Base-by-base conservation (phyloP, 1,284 basidiomycete species). In the Ceratobasidium sp. region DNA sequence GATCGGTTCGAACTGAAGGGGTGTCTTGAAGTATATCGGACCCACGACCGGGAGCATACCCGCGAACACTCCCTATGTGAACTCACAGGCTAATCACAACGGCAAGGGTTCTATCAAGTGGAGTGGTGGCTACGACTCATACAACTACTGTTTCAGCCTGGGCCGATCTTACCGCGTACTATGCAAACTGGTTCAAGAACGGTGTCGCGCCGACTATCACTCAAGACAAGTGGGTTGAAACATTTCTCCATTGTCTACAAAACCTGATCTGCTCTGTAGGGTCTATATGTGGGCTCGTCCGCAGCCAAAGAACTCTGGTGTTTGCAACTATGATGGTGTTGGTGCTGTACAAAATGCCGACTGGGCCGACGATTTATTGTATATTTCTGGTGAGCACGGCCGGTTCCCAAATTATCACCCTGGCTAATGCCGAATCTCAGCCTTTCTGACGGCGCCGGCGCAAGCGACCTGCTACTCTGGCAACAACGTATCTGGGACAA, bases 221-320 rank as follows among this genome's bases (percentile, higher is more conserved):
- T 40, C 77, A 82, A 67, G 86, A 87, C 81, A 80, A 68, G 66
- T 53, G 7, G 7, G 66, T 68, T 26, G 40, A 49, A 12, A 26
- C 33, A 33, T 33, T 33, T 33, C 33, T 33, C 33, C 4, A 4
- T 39, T 9, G 6, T 13, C 1, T 3, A 3, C 18, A 5, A 39
- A 51, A 23, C 28, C 66, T 68, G 39, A 64, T 20, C 18, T 9
- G 10, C 3, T 53, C 3, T n/a, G 12, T 33, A 68, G 81, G 55
- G 83, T 87, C 79, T 80, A 84, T 80, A 81, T 86, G 72, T 86
- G 85, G 85, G 84, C 86, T 51, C 83, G 86, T 73, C 85, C 86
- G 23, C 86, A 87, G 72, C 81, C 84, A 28, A 83, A 85, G 77
- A 82, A 79, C 39, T 86, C 86, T 10, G 49, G 42, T 0, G 51